Evolutionary conservation across 441 rosid species (phyloP).

Genomic region (Raphanus hybrid): DNA sequence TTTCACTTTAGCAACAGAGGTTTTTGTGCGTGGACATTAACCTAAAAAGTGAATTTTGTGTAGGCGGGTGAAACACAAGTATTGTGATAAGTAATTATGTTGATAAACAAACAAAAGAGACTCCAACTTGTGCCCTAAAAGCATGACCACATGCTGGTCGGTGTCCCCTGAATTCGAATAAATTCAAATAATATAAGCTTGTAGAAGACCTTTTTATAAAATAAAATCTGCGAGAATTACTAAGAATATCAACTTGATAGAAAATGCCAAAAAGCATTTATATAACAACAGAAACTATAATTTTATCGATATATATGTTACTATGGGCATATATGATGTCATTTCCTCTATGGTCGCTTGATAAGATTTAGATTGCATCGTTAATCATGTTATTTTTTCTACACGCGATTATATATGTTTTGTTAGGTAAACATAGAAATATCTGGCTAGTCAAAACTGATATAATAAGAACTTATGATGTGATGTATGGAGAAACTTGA

Average conservation of each 20-base stretch:
- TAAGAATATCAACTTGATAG: conserved; percentile 8
- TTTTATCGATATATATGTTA: conserved; percentile 32
- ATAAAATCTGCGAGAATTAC: background rate
- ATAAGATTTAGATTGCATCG: background rate
- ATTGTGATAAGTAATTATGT: conserved; percentile 21
- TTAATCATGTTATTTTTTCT: background rate
- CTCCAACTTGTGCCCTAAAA: conserved; percentile 7
- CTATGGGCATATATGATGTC: conserved; percentile 8
- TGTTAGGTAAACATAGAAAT: background rate
- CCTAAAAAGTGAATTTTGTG: conserved; percentile 37
- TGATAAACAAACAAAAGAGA: conserved; percentile 3
- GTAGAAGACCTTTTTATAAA: background rate
- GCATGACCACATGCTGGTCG: conserved; percentile 11
- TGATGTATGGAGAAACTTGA: background rate
- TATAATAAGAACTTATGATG: background rate
- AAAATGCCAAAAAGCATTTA: conserved; percentile 5
- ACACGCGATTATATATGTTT: background rate
- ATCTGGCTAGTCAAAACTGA: background rate
- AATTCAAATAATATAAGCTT: conserved; percentile 4
- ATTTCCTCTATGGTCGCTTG: background rate
- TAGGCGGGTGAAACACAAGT: conserved; percentile 46
- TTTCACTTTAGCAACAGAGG: conserved; percentile 28
- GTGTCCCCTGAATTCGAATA: conserved; percentile 3
- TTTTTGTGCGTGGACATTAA: conserved; percentile 31
- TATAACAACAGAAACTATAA: background rate